Percentiles rank a stretch among this genome's conserved stretches.
Evolutionary conservation across 2,329 filamentous ascomycete species (phyloP).

Genomic region (Chaetothyriales sp.): DNA sequence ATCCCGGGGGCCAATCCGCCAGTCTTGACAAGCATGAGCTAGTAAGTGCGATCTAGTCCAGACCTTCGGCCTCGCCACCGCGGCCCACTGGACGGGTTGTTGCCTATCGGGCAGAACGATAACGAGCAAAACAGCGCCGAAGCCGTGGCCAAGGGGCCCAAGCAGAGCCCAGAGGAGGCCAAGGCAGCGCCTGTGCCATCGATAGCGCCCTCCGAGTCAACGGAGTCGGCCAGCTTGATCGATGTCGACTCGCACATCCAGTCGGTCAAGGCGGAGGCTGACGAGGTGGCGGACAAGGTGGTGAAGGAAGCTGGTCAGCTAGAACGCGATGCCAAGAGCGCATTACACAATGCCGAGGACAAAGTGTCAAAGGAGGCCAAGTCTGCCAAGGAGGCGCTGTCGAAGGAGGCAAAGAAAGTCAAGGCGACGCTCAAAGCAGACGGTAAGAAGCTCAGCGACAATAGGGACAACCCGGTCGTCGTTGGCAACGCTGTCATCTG

Average conservation of each 20-base stretch:
- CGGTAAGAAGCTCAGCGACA: constrained; percentile 23
- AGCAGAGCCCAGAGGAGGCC: constrained; percentile 36
- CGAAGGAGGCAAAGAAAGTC: constrained; percentile 16
- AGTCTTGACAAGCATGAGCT: no score
- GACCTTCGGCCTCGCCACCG: neutral
- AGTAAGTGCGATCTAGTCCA: neutral
- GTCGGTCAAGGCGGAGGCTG: constrained; percentile 19
- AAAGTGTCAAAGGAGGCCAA: constrained; percentile 20
- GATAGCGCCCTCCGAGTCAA: constrained; percentile 1
- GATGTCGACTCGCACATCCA: constrained; percentile 35
- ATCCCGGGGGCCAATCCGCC: no score
- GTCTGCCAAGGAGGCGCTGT: constrained; percentile 23
- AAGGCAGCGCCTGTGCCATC: constrained; percentile 16
- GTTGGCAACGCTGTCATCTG: constrained; percentile 33
- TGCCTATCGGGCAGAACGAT: neutral
- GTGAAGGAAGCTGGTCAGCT: neutral
- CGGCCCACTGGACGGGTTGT: neutral
- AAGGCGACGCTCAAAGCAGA: constrained; percentile 19
- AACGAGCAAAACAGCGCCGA: constrained; percentile 28
- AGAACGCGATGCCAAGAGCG: constrained; percentile 27
- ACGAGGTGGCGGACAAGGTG: neutral
- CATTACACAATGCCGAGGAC: constrained; percentile 28
- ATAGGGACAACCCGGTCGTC: constrained; percentile 34
- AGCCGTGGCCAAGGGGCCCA: constrained; percentile 33
- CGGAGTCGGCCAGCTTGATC: constrained; percentile 14